A percentile compares a stretch with the other conserved stretches of the same genome.
Evolutionary conservation across 2,329 filamentous ascomycete species (phyloP).

Genomic region (Fusarium pseudonygamai): DNA sequence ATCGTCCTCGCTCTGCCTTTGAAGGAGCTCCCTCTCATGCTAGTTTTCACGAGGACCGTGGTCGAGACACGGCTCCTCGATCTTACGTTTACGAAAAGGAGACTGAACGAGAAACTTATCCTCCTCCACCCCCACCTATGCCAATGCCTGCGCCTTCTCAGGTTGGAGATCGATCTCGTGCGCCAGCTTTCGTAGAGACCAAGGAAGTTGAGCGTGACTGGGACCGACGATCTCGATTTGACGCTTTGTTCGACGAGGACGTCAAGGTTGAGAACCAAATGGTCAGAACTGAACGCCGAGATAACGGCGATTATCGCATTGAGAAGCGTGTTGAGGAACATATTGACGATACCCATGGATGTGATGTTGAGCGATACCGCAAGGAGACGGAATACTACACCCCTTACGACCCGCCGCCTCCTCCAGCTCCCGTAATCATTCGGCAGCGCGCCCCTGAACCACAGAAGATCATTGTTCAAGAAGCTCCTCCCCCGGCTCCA

Average conservation of each 20-base stretch:
- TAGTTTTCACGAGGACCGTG: slow-evolving; percentile 58
- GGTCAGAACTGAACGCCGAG: slow-evolving; percentile 55
- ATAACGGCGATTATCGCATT: slow-evolving; percentile 54
- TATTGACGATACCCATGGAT: slow-evolving; percentile 55
- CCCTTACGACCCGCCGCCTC: slow-evolving; percentile 58
- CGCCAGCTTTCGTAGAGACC: slow-evolving; percentile 49
- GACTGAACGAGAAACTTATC: slow-evolving; percentile 37
- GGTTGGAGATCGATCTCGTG: slow-evolving; percentile 41
- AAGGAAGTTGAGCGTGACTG: slow-evolving; percentile 55
- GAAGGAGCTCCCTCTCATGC: slow-evolving; percentile 54
- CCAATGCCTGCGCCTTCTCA: slow-evolving; percentile 38
- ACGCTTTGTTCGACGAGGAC: slow-evolving; percentile 59
- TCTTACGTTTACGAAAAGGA: slow-evolving; percentile 39
- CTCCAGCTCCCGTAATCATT: slow-evolving; percentile 61
- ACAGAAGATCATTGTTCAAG: slow-evolving; percentile 69
- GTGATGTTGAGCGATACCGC: slow-evolving; percentile 67
- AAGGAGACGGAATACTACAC: slow-evolving; percentile 71
- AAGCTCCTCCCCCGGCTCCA: slow-evolving; percentile 63
- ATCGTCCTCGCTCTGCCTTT: slow-evolving; percentile 62
- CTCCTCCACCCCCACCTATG: slow-evolving; percentile 36
- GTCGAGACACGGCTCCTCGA: slow-evolving; percentile 45
- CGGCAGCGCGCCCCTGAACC: slow-evolving; percentile 64
- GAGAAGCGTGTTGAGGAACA: slow-evolving; percentile 64
- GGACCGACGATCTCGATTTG: slow-evolving; percentile 53
- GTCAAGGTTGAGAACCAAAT: slow-evolving; percentile 62